Evolutionary conservation across 1,284 basidiomycete species (phyloP).

Genomic region (Austroboletus niveus): DNA sequence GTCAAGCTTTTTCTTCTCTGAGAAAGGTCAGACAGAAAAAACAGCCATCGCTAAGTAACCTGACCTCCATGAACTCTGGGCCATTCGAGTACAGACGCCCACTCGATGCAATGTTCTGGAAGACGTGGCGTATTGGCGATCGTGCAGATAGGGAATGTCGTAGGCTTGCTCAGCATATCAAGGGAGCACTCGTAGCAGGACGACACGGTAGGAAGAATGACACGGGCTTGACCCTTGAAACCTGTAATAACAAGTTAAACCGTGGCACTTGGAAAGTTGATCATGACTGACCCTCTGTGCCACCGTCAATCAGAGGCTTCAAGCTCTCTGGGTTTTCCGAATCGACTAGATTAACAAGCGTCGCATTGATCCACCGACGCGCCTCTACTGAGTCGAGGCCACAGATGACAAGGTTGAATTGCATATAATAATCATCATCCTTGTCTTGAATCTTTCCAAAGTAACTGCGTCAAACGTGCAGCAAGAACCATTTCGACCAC

Average conservation of each 20-base stretch:
- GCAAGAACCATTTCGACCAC: constrained; percentile 1
- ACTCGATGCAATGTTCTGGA: constrained; percentile 99
- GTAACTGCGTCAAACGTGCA: constrained; percentile 55
- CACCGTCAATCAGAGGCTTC: constrained; percentile 98
- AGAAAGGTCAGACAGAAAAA: constrained; percentile 5
- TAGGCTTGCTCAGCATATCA: constrained; percentile 97
- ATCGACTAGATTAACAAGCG: constrained; percentile 92
- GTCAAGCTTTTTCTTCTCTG: constrained; percentile 87
- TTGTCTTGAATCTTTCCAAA: constrained; percentile 99
- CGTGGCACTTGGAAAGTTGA: neutral
- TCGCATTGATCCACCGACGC: constrained; percentile 98
- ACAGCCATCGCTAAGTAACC: constrained; percentile 10
- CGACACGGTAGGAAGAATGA: constrained; percentile 93
- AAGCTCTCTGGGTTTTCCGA: constrained; percentile 87
- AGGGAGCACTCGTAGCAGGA: constrained; percentile 99
- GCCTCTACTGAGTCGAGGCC: constrained; percentile 98
- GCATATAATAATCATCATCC: constrained; percentile 92
- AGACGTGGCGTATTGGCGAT: constrained; percentile 98
- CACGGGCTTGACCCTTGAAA: constrained; percentile 97
- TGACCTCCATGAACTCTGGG: constrained; percentile 85
- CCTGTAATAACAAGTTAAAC: constrained; percentile 46
- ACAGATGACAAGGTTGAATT: constrained; percentile 96
- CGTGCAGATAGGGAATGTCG: constrained; percentile 97
- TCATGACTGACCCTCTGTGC: constrained; percentile 80
- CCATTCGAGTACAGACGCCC: constrained; percentile 99